Base-by-base conservation (phyloP, 805 yeast species). In the Candida multigemmis region DNA sequence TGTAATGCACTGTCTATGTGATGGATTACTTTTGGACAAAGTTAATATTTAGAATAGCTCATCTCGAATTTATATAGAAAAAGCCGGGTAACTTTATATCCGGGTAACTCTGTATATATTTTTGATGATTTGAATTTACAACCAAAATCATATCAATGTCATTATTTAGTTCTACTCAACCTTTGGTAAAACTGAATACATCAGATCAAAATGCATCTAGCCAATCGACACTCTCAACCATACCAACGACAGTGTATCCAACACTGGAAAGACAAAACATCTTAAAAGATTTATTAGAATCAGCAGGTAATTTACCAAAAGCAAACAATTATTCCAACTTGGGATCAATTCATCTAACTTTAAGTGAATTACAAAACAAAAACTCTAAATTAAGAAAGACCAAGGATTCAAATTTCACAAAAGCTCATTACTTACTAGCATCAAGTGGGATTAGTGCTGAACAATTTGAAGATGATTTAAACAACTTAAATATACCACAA, bases 371-470 rank as follows among this genome's bases (percentile, higher is more conserved):
- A 46, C 75, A 74, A 40, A 70, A 74, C 40, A 71, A 78, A 34
- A 77, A 89, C 0, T 62, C 60, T 28, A 69, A 63, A 24, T 57
- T 78, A 41, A 62, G 85, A 30, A 67, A 63, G 31, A 31, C 33
- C 11, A 43, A 46, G 12, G 66, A 61, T 19, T 46, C 46, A 12
- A 58, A 59, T 23, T 67, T 57, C 42, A 77, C 85, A 3, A 77
- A 75, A 42, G 91, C 83, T 2, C 97, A 91, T 46, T 91, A 91
- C 49, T 58, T 91, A 21, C 60, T 89, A 23, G 95, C 96, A 5
- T 82, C 87, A 1, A 79, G 89, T 44, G 96, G 96, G 1, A 70
- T 86, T 27, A 75, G 83, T 22, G 77, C 89, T 26, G 94, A 84
- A 41, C 91, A 84, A 31, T 74, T 87, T 21, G 86, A 82, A 37